Percentiles rank a stretch among this genome's conserved stretches.
Evolutionary conservation across 139 green algal genomes (phyloP).

Genomic region (Coccomyxa sp.): DNA sequence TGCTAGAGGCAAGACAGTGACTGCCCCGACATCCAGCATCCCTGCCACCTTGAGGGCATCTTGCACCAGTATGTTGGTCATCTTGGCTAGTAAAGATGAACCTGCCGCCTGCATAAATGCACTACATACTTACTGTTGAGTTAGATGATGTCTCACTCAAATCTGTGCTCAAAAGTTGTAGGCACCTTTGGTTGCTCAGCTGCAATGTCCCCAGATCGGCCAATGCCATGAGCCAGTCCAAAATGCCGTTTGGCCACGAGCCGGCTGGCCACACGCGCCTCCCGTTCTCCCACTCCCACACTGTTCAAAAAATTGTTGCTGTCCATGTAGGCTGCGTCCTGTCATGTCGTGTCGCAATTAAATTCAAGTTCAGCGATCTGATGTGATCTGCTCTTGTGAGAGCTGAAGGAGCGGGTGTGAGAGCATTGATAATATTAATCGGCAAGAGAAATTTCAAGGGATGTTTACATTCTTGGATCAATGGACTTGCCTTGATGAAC

Average conservation of each 20-base stretch:
- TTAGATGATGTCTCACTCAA: background rate
- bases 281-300: constrained; percentile 89
- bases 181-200: constrained; percentile 94
- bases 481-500: constrained; percentile 60
- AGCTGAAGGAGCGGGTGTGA: background rate
- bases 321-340: constrained; percentile 91
- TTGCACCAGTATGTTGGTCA: constrained; percentile 62
- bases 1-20: constrained; percentile 82
- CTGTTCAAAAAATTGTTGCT: constrained; percentile 93
- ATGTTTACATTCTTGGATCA: background rate
- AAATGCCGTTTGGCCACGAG: constrained; percentile 76
- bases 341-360: background rate
- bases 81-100: constrained; percentile 76
- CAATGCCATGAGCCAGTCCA: constrained; percentile 88
- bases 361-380: background rate
- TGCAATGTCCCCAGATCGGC: constrained; percentile 81
- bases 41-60: constrained; percentile 76
- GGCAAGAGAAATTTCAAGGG: background rate
- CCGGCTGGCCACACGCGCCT: constrained; percentile 74
- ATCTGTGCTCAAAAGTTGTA: background rate
- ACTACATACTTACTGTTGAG: background rate
- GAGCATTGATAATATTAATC: background rate
- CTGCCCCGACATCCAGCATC: constrained; percentile 43
- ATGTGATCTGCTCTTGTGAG: background rate
- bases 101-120: constrained; percentile 61